phyloP scores from a whole-genome alignment of 345 rosid species.

The Eutrema japonicum region DNA sequence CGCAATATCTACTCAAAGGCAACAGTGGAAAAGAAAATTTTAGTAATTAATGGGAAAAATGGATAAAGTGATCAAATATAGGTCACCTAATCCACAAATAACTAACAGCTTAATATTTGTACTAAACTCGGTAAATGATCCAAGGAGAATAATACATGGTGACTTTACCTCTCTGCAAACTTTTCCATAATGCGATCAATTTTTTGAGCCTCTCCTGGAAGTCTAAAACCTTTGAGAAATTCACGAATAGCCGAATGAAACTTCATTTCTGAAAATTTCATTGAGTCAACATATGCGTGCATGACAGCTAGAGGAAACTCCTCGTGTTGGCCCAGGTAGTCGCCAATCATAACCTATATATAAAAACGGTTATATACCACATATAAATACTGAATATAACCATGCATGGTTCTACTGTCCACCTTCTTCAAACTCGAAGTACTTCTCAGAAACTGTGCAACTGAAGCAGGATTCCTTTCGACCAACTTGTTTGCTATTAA shows the following conservation, averaged over 20 bases:
- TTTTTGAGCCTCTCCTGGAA: slow-evolving; percentile 99
- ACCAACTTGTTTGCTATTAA: slow-evolving; percentile 78
- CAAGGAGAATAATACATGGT: slow-evolving; percentile 7
- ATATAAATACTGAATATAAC: slow-evolving; percentile 32
- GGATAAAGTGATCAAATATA: slow-evolving; percentile 30
- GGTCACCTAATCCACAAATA: slow-evolving; percentile 11
- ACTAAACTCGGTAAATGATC: slow-evolving; percentile 8
- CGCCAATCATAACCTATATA: slow-evolving; percentile 93
- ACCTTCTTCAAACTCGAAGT: slow-evolving; percentile 86
- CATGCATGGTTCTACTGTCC: slow-evolving; percentile 25
- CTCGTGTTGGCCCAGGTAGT: slow-evolving; percentile 96
- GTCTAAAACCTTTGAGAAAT: slow-evolving; percentile 92
- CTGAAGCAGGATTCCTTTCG: slow-evolving; percentile 75
- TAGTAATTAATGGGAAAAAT: background rate
- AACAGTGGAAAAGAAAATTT: slow-evolving; percentile 41
- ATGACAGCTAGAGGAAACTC: slow-evolving; percentile 97
- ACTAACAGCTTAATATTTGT: slow-evolving; percentile 18
- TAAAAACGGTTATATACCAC: slow-evolving; percentile 45
- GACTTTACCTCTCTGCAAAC: slow-evolving; percentile 89
- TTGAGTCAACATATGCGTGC: slow-evolving; percentile 96
- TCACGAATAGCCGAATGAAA: slow-evolving; percentile 90
- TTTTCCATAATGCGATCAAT: slow-evolving; percentile 99
- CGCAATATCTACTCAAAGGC: slow-evolving; percentile 76
- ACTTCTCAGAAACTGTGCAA: slow-evolving; percentile 86
- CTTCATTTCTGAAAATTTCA: slow-evolving; percentile 85